These are phyloP conservation scores for Trichoderma pleuroti DNA, from an alignment of 2,329 filamentous ascomycete genomes.

Conservation along the genomic window DNA sequence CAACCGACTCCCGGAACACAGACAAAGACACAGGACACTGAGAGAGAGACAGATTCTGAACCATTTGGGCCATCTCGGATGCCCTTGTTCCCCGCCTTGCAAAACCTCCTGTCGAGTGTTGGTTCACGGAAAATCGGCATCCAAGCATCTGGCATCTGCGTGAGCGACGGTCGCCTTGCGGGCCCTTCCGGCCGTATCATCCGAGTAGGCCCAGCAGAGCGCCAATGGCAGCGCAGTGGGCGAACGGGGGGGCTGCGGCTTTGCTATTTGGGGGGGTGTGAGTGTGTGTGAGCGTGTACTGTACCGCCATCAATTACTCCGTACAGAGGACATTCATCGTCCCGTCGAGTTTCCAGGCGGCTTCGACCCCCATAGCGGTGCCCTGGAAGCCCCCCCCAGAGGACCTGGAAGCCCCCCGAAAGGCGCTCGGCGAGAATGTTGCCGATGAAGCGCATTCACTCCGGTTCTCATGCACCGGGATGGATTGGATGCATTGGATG, in stretches of 20 bases:
- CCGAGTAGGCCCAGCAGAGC: conserved; percentile 8
- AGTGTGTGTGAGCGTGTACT: too few relatives aligned
- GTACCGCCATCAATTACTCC: too few relatives aligned
- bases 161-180: conserved; percentile 16
- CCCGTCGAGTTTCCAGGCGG: not conserved
- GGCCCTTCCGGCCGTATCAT: conserved; percentile 19
- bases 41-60: not conserved
- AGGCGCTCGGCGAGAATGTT: not conserved
- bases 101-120: conserved; percentile 1
- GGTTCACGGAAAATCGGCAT: conserved; percentile 19
- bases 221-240: conserved; percentile 5
- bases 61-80: not conserved
- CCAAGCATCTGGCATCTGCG: conserved; percentile 16
- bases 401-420: not conserved
- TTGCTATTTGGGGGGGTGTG: not conserved
- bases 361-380: not conserved
- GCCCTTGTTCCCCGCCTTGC: conserved; percentile 12
- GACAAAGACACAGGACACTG: not conserved
- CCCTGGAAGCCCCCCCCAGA: not conserved
- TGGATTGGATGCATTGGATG: not conserved
- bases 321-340: too few relatives aligned
- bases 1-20: not conserved
- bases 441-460: not conserved
- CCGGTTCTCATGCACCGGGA: not conserved
- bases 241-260: not conserved